Evolutionary conservation across 2,329 filamentous ascomycete genomes (phyloP).

Genomic region (Geosmithia morbida): DNA sequence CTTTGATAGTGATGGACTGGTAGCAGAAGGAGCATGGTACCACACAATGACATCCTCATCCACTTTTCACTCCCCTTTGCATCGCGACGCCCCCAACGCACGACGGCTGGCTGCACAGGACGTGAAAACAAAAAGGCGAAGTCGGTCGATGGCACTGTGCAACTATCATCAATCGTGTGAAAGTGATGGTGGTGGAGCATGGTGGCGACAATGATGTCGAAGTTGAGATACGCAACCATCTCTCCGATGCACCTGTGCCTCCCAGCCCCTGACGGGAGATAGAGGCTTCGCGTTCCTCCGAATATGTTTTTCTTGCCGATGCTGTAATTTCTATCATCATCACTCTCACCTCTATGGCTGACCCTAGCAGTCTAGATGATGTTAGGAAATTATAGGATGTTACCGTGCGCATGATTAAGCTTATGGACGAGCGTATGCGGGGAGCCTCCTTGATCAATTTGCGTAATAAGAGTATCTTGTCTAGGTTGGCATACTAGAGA

Average conservation of each 20-base stretch:
- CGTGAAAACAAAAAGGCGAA: constrained; percentile 35
- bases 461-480: constrained; percentile 43
- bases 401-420: constrained; percentile 60
- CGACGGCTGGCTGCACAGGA: constrained; percentile 15
- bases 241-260: constrained; percentile 64
- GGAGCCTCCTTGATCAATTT: constrained; percentile 60
- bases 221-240: constrained; percentile 59
- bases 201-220: constrained; percentile 48
- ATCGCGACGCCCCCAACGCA: constrained; percentile 18
- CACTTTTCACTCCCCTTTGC: not conserved
- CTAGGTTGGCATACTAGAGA: constrained; percentile 43
- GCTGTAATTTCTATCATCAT: constrained; percentile 7
- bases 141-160: constrained; percentile 47
- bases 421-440: constrained; percentile 56
- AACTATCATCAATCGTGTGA: constrained; percentile 37
- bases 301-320: constrained; percentile 6
- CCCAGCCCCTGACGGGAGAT: constrained; percentile 60
- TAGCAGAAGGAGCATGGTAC: not conserved
- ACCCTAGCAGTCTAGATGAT: constrained; percentile 36
- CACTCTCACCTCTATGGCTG: not conserved
- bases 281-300: constrained; percentile 18
- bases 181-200: constrained; percentile 49
- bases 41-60: not conserved
- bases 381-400: constrained; percentile 43
- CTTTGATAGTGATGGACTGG: too few species aligned